phyloP scores from a whole-genome alignment of 495 filamentous ascomycete species.

The Amorphotheca resinae region DNA sequence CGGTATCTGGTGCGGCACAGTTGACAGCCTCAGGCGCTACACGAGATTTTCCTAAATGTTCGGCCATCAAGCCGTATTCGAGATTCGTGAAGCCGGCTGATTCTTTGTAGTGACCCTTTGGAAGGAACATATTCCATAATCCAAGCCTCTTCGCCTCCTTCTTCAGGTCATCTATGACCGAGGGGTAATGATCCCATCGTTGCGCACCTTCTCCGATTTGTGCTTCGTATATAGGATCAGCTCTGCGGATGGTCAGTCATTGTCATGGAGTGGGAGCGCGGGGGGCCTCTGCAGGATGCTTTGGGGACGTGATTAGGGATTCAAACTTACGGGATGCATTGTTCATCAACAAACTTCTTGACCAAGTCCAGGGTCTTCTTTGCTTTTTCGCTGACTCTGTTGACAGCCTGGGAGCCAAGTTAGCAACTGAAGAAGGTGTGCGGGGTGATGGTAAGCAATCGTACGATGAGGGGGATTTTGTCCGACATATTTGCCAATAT shows the following conservation, averaged over 20 bases:
- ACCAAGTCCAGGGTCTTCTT: constrained; percentile 58
- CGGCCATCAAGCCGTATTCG: constrained; percentile 89
- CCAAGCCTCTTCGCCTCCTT: constrained; percentile 69
- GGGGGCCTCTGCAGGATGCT: background rate
- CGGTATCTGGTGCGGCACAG: constrained; percentile 83
- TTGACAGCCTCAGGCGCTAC: constrained; percentile 80
- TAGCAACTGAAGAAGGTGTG: constrained; percentile 13
- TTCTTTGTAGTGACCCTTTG: constrained; percentile 87
- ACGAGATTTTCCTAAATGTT: constrained; percentile 70
- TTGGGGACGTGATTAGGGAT: constrained; percentile 1
- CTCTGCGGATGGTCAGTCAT: constrained; percentile 24
- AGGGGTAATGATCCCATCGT: constrained; percentile 66
- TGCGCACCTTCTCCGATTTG: constrained; percentile 64
- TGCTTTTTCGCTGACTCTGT: constrained; percentile 67
- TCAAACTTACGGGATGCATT: constrained; percentile 61
- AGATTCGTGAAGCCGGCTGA: constrained; percentile 84
- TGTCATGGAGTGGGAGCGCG: background rate
- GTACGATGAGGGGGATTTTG: constrained; percentile 55
- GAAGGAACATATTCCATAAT: constrained; percentile 96
- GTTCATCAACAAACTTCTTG: constrained; percentile 92
- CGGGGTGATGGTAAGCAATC: constrained; percentile 24
- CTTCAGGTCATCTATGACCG: constrained; percentile 82
- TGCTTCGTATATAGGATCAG: constrained; percentile 63
- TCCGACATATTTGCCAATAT: constrained; percentile 41
- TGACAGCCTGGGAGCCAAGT: constrained; percentile 31